Evolutionary conservation across 192 early-diverging fungal species (phyloP).

Genomic region (Coemansia sp.): DNA sequence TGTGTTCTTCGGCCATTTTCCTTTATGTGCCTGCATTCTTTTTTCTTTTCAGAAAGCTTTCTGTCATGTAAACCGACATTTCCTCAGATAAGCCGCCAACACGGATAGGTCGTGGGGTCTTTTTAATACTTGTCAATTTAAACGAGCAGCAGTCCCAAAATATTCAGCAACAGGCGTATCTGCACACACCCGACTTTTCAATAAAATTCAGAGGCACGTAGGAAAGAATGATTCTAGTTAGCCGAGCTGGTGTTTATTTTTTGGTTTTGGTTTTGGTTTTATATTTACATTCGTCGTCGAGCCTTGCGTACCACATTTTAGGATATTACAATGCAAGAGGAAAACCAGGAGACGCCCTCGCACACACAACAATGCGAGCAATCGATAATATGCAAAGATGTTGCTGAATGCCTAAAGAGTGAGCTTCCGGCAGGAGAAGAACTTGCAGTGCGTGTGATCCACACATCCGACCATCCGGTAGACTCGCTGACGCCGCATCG

Average conservation of each 20-base stretch:
- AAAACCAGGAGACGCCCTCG: neutral
- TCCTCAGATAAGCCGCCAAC: no score
- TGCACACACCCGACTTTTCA: neutral
- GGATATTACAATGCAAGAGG: neutral
- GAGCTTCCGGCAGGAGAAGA: constrained; percentile 26
- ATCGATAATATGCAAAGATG: constrained; percentile 13
- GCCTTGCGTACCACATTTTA: neutral
- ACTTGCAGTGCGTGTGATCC: constrained; percentile 31
- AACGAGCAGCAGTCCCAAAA: neutral
- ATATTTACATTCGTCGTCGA: neutral
- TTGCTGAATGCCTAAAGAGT: constrained; percentile 28
- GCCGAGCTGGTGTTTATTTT: no score
- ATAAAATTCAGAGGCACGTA: no score
- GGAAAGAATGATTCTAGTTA: neutral
- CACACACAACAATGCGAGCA: neutral
- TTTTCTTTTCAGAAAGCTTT: neutral
- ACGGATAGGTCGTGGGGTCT: no score
- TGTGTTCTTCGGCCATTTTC: constrained; percentile 1
- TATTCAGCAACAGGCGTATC: neutral
- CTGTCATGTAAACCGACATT: neutral
- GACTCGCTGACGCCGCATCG: constrained; percentile 44
- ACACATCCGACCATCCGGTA: constrained; percentile 35
- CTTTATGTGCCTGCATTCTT: neutral
- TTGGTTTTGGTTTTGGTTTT: no score
- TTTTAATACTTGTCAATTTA: no score